A percentile compares a stretch with the other conserved stretches of the same genome.
Evolutionary conservation across 352 stramenopile genomes (phyloP).

Genomic region (Elongisporangium prolatum): DNA sequence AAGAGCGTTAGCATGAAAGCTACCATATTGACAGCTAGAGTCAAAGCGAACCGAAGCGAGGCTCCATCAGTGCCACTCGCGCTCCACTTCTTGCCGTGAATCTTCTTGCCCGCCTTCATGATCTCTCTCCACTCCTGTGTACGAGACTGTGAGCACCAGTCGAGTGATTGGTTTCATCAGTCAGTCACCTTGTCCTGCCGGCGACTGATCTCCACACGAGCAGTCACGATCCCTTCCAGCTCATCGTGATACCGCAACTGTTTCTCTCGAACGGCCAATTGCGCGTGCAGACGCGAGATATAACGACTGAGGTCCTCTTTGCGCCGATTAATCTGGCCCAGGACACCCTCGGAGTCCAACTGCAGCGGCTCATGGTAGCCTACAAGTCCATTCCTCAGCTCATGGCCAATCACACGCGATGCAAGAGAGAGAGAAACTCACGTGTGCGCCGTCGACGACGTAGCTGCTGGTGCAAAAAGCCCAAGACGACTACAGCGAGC

Average conservation of each 20-base stretch:
- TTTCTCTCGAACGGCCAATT: slow-evolving; percentile 45
- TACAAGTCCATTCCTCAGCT: slow-evolving; percentile 4
- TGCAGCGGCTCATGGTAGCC: slow-evolving; percentile 42
- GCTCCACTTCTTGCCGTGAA: slow-evolving; percentile 63
- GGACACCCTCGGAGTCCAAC: slow-evolving; percentile 24
- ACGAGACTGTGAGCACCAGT: neutral
- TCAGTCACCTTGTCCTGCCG: slow-evolving; percentile 35
- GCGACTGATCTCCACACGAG: slow-evolving; percentile 38
- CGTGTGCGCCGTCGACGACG: slow-evolving; percentile 19
- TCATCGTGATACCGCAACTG: slow-evolving; percentile 59
- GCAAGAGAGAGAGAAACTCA: slow-evolving; percentile 3
- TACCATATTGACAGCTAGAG: too few relatives aligned
- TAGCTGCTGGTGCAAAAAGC: slow-evolving; percentile 30
- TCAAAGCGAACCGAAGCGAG: slow-evolving; percentile 48
- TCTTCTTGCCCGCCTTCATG: slow-evolving; percentile 55
- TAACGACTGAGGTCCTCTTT: slow-evolving; percentile 62
- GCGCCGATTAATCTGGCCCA: slow-evolving; percentile 48
- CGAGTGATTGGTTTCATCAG: neutral
- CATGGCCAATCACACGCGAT: neutral
- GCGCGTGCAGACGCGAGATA: slow-evolving; percentile 40
- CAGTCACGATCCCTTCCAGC: slow-evolving; percentile 62
- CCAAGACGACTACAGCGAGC: slow-evolving; percentile 29
- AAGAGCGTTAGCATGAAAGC: neutral
- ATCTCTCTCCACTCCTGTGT: slow-evolving; percentile 54
- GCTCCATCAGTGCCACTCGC: slow-evolving; percentile 24